phyloP scores from a whole-genome alignment of 164 flowering plant genomes.

The Nymphaea thermarum region DNA sequence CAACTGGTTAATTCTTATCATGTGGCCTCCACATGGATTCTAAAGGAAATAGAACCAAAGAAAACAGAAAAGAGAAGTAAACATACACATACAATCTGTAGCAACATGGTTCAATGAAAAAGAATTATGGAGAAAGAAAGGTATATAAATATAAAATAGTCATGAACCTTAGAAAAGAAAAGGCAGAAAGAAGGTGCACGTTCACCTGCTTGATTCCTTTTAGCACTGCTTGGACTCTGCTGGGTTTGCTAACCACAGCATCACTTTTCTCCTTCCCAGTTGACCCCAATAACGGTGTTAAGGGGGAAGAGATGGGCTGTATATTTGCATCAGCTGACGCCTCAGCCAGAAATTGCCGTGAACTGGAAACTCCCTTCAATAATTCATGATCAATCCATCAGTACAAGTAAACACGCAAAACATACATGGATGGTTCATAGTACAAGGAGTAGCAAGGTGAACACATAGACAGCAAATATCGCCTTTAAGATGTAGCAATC shows the following conservation, averaged over 20 bases:
- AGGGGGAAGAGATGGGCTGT: conserved; percentile 53
- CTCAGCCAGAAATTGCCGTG: conserved; percentile 49
- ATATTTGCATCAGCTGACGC: conserved; percentile 26
- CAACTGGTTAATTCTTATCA: no score
- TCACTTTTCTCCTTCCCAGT: conserved; percentile 41
- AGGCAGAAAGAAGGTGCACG: neutral
- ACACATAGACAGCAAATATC: no score
- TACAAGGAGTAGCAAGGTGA: no score
- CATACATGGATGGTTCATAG: neutral
- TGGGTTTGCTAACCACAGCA: conserved; percentile 39
- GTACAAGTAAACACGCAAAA: neutral
- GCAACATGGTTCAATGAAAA: no score
- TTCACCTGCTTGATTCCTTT: conserved; percentile 78
- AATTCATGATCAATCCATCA: neutral
- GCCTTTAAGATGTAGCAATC: no score
- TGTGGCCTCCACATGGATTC: no score
- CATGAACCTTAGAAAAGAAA: neutral
- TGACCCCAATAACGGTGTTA: conserved; percentile 33
- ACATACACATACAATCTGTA: no score
- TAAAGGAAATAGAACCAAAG: no score
- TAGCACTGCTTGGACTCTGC: conserved; percentile 70
- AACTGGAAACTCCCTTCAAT: conserved; percentile 60
- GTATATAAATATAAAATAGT: no score
- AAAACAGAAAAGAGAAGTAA: no score
- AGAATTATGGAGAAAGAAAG: no score